Evolutionary conservation across 148 eudicot species (phyloP), one percentile per base, ranked within the genome.

Genomic region (Polygonum aviculare): DNA sequence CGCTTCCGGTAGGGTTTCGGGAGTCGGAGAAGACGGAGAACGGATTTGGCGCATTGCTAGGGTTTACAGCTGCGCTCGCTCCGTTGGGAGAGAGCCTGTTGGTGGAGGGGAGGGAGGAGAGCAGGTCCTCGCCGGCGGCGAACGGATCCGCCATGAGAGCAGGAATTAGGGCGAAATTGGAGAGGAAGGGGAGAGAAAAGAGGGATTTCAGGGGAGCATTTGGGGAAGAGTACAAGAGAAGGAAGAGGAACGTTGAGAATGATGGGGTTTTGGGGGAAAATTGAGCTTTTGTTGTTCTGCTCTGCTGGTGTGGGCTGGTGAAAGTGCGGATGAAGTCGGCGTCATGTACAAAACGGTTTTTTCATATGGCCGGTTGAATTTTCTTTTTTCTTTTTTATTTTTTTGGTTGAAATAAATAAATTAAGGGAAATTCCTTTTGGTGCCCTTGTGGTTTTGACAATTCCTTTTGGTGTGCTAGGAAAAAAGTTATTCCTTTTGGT

Each of bases 101-200:
- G 22, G 48, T 36, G 67, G 76, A 62, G 57, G 82, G 60, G 72
- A 18, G 83, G 1, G 80, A 74, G 10, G 87, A 71, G 44, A 82
- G 77, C 12, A 75, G 19, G 51, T 82, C 86, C 0, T 55, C n/a
- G 77, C 70, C 85, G 45, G 80, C 83, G 12, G 73, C 82, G 59
- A 50, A 78, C 45, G 69, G 82, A 11, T 76, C 81, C 15, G 76
- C 87, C 87, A 84, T 84, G 84, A 73, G 52, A 50, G 69, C 6
- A 21, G 55, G 62, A 26, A 59, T 67, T 16, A 38, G 72, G 44
- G 72, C 10, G 2, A 38, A 67, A 1, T 38, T 36, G 45, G 10
- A 35, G 41, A 12, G 10, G 9, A 35, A n/a, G n/a, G 9, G 8
- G 9, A 21, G 3, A 26, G 1, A 3, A 21, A 22, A 22, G 14